phyloP scores from a whole-genome alignment of 345 rosid species.

The Citrus hindsii region DNA sequence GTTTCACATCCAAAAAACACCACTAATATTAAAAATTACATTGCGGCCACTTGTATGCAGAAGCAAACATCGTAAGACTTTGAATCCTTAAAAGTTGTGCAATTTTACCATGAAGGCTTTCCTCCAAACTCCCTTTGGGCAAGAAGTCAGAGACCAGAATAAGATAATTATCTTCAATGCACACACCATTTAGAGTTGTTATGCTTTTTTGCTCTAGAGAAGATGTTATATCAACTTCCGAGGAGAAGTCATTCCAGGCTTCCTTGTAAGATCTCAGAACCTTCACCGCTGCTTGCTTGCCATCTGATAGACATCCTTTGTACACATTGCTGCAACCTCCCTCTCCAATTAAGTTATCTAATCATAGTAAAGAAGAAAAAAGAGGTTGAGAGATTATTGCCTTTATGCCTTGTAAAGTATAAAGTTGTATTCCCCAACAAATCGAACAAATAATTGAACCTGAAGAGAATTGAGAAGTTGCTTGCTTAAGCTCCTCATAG shows the following conservation, averaged over 20 bases:
- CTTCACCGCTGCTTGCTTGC: conserved; percentile 41
- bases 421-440: not conserved
- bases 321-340: conserved; percentile 54
- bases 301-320: conserved; percentile 39
- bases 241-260: conserved; percentile 37
- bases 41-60: not conserved
- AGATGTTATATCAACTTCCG: conserved; percentile 39
- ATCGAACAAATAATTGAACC: conserved; percentile 22
- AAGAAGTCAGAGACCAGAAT: conserved; percentile 39
- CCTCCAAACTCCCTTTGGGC: conserved; percentile 44
- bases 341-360: conserved; percentile 49
- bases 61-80: not conserved
- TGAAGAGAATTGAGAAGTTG: conserved; percentile 42
- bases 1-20: conserved; percentile 1
- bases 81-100: not conserved
- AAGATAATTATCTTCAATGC: conserved; percentile 30
- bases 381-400: not conserved
- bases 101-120: conserved; percentile 41
- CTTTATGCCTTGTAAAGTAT: not conserved
- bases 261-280: conserved; percentile 42
- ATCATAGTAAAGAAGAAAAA: not conserved
- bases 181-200: conserved; percentile 36
- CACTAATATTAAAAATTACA: not conserved
- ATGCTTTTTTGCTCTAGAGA: conserved; percentile 35
- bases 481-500: conserved; percentile 33